Conservation (phyloP, 495 filamentous ascomycete genomes). For the Tuber aestivum region DNA sequence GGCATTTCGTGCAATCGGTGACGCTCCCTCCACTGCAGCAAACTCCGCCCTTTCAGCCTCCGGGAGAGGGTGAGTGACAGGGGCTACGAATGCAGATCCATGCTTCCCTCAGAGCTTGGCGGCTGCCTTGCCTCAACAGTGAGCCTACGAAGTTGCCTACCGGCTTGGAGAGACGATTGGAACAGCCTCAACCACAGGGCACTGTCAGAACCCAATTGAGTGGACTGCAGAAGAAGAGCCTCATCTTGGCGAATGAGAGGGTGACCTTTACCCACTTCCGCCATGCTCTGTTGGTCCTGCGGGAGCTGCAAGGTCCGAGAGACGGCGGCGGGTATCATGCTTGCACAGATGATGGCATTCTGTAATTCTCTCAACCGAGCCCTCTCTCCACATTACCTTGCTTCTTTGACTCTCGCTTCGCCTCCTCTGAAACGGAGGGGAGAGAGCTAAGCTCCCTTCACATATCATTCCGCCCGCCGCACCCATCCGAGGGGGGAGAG, state of each 20-base stretch:
- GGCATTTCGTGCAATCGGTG: neutral
- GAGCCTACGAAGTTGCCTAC: constrained; percentile 25
- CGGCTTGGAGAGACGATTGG: constrained; percentile 6
- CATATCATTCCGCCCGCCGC: neutral
- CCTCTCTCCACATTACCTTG: constrained; percentile 1
- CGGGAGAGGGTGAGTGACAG: neutral
- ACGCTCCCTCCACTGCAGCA: neutral
- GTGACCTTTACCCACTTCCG: neutral
- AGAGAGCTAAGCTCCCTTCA: neutral
- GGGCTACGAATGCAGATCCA: constrained; percentile 1
- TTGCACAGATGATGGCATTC: constrained; percentile 31
- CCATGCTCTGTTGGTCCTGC: constrained; percentile 6
- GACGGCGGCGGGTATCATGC: constrained; percentile 4
- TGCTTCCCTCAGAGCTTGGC: constrained; percentile 7
- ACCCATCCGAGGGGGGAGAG: neutral
- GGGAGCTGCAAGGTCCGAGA: constrained; percentile 7
- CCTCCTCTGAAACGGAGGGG: constrained; percentile 15
- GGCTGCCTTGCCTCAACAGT: constrained; percentile 27
- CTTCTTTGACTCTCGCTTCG: constrained; percentile 31
- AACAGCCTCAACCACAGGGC: constrained; percentile 17
- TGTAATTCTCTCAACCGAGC: neutral
- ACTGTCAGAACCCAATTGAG: constrained; percentile 39
- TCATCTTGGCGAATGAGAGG: constrained; percentile 19
- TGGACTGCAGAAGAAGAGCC: constrained; percentile 19
- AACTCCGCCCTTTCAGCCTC: constrained; percentile 31